Evolutionary conservation across 768 basidiomycete genomes (phyloP).

Genomic region (Suillus subalutaceus): DNA sequence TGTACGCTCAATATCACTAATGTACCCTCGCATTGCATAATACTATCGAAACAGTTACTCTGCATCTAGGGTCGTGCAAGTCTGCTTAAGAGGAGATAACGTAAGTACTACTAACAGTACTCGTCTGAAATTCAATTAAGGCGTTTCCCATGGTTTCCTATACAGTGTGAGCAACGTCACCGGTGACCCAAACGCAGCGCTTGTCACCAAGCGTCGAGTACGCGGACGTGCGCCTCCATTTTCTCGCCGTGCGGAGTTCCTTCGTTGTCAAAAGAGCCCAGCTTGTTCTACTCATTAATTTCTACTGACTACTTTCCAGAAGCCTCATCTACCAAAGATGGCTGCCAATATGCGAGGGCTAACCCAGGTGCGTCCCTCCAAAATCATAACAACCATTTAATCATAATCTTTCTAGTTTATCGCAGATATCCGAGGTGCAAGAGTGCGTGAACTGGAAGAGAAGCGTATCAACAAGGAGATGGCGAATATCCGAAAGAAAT

Average conservation of each 20-base stretch:
- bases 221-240: too few relatives aligned
- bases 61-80: not conserved
- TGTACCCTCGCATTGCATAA: constrained; percentile 13
- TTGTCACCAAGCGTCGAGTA: not conserved
- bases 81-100: not conserved
- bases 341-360: constrained; percentile 90
- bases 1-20: constrained; percentile 25
- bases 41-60: not conserved
- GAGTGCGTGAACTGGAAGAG: constrained; percentile 96
- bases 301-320: not conserved
- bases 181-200: not conserved
- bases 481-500: constrained; percentile 99
- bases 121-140: not conserved
- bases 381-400: not conserved
- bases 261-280: not conserved
- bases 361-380: constrained; percentile 68
- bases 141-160: constrained; percentile 9
- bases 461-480: constrained; percentile 99
- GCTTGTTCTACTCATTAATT: not conserved
- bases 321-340: constrained; percentile 48
- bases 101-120: not conserved
- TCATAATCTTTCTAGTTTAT: constrained; percentile 70
- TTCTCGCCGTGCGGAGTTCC: not conserved
- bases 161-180: not conserved
- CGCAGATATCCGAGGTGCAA: constrained; percentile 95